A percentile compares a stretch with the other conserved stretches of the same genome.
Conservation (phyloP, 108 stramenopile species). For the Licmophora abbreviata region DNA sequence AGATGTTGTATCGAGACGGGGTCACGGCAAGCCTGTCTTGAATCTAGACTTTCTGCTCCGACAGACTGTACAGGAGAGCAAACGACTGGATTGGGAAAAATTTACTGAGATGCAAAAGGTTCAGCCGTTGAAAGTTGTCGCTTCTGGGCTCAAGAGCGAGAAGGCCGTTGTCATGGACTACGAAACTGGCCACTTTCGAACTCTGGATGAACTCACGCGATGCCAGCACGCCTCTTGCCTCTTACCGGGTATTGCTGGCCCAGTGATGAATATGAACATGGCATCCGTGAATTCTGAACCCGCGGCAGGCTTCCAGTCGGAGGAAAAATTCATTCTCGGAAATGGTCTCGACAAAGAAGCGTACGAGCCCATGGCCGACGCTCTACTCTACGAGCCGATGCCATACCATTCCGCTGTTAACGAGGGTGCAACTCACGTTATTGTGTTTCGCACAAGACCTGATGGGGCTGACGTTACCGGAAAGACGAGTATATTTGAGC, state of each 20-base stretch:
- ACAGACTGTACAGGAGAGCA: slow-evolving; percentile 67
- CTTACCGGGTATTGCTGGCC: slow-evolving; percentile 92
- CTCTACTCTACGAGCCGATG: slow-evolving; percentile 84
- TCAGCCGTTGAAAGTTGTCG: slow-evolving; percentile 86
- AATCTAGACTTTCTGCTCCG: slow-evolving; percentile 80
- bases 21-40: slow-evolving; percentile 82
- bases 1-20: slow-evolving; percentile 62
- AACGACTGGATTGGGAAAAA: slow-evolving; percentile 88
- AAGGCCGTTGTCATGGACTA: slow-evolving; percentile 68
- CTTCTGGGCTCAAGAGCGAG: slow-evolving; percentile 68
- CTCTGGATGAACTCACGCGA: slow-evolving; percentile 65
- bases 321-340: slow-evolving; percentile 37
- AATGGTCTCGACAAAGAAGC: slow-evolving; percentile 33
- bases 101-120: slow-evolving; percentile 76
- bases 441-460: slow-evolving; percentile 83
- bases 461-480: slow-evolving; percentile 88
- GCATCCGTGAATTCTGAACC: slow-evolving; percentile 1
- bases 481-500: slow-evolving; percentile 69
- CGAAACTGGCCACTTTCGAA: slow-evolving; percentile 65
- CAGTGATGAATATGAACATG: slow-evolving; percentile 62
- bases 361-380: slow-evolving; percentile 86
- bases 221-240: slow-evolving; percentile 91
- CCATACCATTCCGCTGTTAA: slow-evolving; percentile 77
- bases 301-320: no score
- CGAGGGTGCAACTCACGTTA: slow-evolving; percentile 89